Conservation (phyloP, 805 yeast species). For the Brettanomyces naardenensis region DNA sequence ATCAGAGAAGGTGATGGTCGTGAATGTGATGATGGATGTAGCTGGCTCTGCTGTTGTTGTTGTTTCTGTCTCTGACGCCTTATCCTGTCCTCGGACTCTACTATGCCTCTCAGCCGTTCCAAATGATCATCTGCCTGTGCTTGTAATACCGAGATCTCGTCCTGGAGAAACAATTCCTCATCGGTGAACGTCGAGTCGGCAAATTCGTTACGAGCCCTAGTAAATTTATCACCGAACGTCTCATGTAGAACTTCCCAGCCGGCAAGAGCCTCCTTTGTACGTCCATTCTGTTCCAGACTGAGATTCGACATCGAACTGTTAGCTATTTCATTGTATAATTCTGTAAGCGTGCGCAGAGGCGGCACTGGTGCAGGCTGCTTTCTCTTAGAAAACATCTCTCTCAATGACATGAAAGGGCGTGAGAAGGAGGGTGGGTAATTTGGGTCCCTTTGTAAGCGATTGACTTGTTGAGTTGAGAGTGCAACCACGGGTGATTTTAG, state of each 20-base stretch:
- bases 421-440: too few relatives aligned
- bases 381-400: slow-evolving; percentile 2
- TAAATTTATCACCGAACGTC: slow-evolving; percentile 47
- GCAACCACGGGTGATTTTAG: too few relatives aligned
- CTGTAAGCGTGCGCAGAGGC: slow-evolving; percentile 51
- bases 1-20: too few relatives aligned
- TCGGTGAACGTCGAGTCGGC: slow-evolving; percentile 27
- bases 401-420: background rate
- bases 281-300: slow-evolving; percentile 47
- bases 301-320: slow-evolving; percentile 49
- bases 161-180: slow-evolving; percentile 38
- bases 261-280: slow-evolving; percentile 46
- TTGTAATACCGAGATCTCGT: slow-evolving; percentile 29
- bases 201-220: slow-evolving; percentile 37
- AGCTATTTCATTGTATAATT: slow-evolving; percentile 55
- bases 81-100: too few relatives aligned
- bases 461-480: too few relatives aligned
- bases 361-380: slow-evolving; percentile 27
- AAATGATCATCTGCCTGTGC: slow-evolving; percentile 31
- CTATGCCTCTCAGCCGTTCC: slow-evolving; percentile 28
- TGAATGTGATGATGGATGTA: too few relatives aligned
- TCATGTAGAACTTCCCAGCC: slow-evolving; percentile 75
- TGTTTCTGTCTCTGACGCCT: too few relatives aligned
- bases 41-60: too few relatives aligned
- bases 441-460: too few relatives aligned